Conservation (phyloP, 2,329 filamentous ascomycete species). For the Furcasterigmium furcatum region DNA sequence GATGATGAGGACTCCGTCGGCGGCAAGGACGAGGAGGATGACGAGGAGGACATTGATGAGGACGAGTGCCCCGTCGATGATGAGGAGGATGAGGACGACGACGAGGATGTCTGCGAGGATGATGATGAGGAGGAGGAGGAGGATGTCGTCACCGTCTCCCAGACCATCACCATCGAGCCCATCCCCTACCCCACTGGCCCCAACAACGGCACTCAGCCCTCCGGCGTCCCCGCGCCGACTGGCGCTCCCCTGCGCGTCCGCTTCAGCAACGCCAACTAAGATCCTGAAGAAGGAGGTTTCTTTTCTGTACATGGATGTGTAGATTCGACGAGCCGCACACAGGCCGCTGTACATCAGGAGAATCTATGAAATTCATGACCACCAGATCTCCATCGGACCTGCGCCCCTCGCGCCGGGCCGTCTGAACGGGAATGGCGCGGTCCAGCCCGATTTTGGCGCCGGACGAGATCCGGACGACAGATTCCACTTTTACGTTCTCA, state of each 20-base stretch:
- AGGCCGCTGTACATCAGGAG: constrained; percentile 1
- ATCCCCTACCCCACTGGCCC: constrained; percentile 36
- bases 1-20: constrained; percentile 16
- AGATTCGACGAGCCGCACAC: constrained; percentile 1
- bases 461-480: background rate
- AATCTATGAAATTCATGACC: constrained; percentile 3
- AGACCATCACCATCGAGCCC: constrained; percentile 21
- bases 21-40: constrained; percentile 6
- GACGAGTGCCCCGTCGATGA: constrained; percentile 7
- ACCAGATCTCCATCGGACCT: background rate
- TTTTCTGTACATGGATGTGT: constrained; percentile 3
- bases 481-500: background rate
- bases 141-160: constrained; percentile 26
- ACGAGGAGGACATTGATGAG: constrained; percentile 10
- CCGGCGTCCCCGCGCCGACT: constrained; percentile 27
- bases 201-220: constrained; percentile 28
- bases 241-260: constrained; percentile 16
- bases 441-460: background rate
- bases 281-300: background rate
- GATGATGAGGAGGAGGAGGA: constrained; percentile 14
- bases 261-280: constrained; percentile 10
- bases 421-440: background rate
- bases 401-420: background rate
- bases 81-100: constrained; percentile 7
- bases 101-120: constrained; percentile 11